phyloP scores from a whole-genome alignment of 2,329 filamentous ascomycete genomes.

The Sclerotinia sclerotiorum region DNA sequence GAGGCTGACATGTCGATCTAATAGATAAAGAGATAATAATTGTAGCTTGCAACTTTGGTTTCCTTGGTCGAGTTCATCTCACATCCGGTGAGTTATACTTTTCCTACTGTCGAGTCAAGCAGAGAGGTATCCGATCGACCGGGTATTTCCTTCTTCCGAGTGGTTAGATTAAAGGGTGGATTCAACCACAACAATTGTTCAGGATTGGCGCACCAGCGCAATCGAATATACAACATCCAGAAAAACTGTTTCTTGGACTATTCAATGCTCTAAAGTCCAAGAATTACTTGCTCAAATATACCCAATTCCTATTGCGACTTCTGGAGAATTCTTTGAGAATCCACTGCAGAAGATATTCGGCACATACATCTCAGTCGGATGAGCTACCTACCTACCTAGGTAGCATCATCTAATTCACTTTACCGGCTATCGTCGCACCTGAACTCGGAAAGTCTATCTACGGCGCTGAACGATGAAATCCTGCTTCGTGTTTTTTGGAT shows the following conservation, averaged over 20 bases:
- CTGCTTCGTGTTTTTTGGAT: not conserved
- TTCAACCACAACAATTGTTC: conserved; percentile 14
- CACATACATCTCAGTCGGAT: not conserved
- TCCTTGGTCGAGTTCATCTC: conserved; percentile 6
- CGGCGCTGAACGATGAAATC: not conserved
- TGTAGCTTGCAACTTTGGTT: not conserved
- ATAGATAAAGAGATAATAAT: conserved; percentile 28
- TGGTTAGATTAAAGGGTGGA: not conserved
- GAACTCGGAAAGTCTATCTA: not conserved
- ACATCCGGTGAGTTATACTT: conserved; percentile 22
- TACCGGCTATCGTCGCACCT: not conserved
- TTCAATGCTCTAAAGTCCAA: not conserved
- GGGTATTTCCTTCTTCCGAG: conserved; percentile 8
- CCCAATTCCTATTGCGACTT: not conserved
- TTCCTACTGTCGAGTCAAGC: not conserved
- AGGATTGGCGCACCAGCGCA: not conserved
- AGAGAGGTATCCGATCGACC: conserved; percentile 14
- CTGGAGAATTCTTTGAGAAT: not conserved
- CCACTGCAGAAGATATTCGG: not conserved
- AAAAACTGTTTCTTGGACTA: not conserved
- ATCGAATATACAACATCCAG: not conserved
- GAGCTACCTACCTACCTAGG: not conserved
- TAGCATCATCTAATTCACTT: conserved; percentile 10
- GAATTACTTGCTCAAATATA: not conserved
- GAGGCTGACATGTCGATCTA: conserved; percentile 6